A percentile compares a stretch with the other conserved stretches of the same genome.
These are phyloP conservation scores for Candida sp. DNA, from an alignment of 1,139 yeast genomes.

Conservation along the genomic window DNA sequence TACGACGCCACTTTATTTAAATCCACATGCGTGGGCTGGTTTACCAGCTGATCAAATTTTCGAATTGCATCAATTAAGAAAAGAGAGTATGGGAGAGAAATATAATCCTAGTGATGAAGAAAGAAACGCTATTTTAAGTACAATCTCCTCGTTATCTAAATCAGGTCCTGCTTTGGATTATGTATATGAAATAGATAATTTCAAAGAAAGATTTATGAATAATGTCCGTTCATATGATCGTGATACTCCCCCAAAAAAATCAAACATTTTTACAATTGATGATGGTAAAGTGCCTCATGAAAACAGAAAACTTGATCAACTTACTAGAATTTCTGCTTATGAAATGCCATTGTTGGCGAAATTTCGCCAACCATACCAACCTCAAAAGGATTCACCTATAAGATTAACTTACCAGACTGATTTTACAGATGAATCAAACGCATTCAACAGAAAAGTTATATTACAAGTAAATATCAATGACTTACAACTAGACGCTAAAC, in stretches of 20 bases:
- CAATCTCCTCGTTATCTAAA: conserved; percentile 30
- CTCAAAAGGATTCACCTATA: conserved; percentile 52
- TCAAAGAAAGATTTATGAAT: conserved; percentile 44
- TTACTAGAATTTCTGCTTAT: conserved; percentile 82
- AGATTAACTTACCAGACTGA: conserved; percentile 70
- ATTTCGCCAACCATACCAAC: conserved; percentile 62
- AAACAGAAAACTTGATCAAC: conserved; percentile 37
- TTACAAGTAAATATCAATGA: conserved; percentile 52
- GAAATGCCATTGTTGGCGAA: conserved; percentile 85
- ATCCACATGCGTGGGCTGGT: conserved; percentile 70
- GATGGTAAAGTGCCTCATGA: conserved; percentile 38
- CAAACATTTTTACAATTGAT: conserved; percentile 36
- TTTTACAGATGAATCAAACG: conserved; percentile 66
- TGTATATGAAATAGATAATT: conserved; percentile 43
- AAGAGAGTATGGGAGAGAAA: conserved; percentile 50
- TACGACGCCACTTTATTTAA: conserved; percentile 30
- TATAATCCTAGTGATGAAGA: conserved; percentile 53
- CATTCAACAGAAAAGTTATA: conserved; percentile 69
- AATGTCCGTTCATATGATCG: conserved; percentile 37
- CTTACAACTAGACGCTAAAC: conserved; percentile 49
- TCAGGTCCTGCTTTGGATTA: conserved; percentile 38
- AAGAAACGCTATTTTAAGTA: conserved; percentile 45
- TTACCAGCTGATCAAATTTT: conserved; percentile 62
- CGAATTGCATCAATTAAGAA: conserved; percentile 58
- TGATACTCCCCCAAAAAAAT: conserved; percentile 39